phyloP scores from a whole-genome alignment of 1,139 yeast genomes.

The Taphrina wiesneri region DNA sequence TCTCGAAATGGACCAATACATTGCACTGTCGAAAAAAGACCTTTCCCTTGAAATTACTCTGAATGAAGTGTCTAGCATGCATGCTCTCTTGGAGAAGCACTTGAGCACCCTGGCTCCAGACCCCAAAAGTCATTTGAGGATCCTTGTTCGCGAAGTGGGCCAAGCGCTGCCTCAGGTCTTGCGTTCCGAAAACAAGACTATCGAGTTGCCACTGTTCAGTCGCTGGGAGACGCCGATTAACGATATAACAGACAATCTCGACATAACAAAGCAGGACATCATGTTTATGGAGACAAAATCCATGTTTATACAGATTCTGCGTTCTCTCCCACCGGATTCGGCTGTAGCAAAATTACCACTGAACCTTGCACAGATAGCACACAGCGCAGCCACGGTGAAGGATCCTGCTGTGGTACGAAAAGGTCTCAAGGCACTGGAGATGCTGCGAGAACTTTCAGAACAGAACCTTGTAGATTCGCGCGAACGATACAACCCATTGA shows the following conservation, averaged over 20 bases:
- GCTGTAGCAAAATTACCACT: conserved; percentile 44
- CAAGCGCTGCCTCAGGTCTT: conserved; percentile 46
- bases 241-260: conserved; percentile 43
- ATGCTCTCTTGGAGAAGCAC: conserved; percentile 47
- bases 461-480: conserved; percentile 40
- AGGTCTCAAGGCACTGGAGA: conserved; percentile 47
- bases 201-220: conserved; percentile 46
- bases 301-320: conserved; percentile 47
- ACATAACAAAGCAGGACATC: conserved; percentile 47
- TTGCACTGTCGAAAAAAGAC: conserved; percentile 48
- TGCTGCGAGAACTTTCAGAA: conserved; percentile 45
- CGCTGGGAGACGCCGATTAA: conserved; percentile 49
- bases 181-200: conserved; percentile 44
- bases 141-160: conserved; percentile 46
- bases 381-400: conserved; percentile 45
- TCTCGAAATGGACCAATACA: conserved; percentile 50
- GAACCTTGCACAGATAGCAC: conserved; percentile 45
- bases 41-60: conserved; percentile 46
- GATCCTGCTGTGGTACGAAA: conserved; percentile 46
- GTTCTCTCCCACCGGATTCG: conserved; percentile 47
- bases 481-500: conserved; percentile 45
- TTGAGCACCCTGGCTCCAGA: conserved; percentile 36
- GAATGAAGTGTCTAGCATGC: conserved; percentile 49
- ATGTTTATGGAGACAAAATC: conserved; percentile 49
- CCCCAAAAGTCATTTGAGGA: conserved; percentile 42